Conservation (phyloP, 805 yeast genomes). For the Sporopachydermia quercuum region DNA sequence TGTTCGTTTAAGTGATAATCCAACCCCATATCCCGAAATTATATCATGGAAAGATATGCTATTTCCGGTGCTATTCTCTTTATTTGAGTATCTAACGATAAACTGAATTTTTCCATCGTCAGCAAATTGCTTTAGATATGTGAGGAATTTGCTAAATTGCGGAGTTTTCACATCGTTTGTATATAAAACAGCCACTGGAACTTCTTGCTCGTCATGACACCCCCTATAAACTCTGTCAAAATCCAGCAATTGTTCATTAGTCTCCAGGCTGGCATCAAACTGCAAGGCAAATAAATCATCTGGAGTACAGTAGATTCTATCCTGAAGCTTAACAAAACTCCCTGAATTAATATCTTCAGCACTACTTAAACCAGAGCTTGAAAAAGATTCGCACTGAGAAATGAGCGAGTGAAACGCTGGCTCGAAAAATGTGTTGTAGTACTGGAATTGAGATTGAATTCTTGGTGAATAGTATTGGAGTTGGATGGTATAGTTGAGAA, state of each 20-base stretch:
- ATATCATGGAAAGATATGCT: too few species aligned
- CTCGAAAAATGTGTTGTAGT: conserved; percentile 25
- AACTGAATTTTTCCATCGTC: conserved; percentile 51
- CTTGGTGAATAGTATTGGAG: conserved; percentile 42
- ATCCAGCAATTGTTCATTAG: conserved; percentile 14
- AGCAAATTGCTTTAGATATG: conserved; percentile 44
- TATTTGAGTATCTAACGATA: conserved; percentile 58
- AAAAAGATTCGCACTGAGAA: conserved; percentile 7
- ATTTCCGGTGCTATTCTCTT: conserved; percentile 7
- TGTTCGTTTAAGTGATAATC: conserved; percentile 45
- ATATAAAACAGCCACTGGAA: conserved; percentile 50
- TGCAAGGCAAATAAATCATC: conserved; percentile 73
- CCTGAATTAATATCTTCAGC: conserved; percentile 29
- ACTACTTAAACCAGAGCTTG: conserved; percentile 18
- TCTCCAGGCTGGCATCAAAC: conserved; percentile 24
- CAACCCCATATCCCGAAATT: conserved; percentile 53
- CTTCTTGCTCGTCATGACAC: conserved; percentile 29
- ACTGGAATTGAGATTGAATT: conserved; percentile 46
- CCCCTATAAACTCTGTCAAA: conserved; percentile 53
- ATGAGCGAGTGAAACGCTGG: conserved; percentile 12
- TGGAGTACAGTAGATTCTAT: conserved; percentile 42
- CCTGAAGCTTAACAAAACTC: conserved; percentile 28
- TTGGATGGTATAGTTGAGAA: conserved; percentile 23
- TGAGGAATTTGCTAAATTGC: conserved; percentile 41
- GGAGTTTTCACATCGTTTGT: conserved; percentile 40